These are phyloP conservation scores for Stagonosporopsis tanaceti DNA, from an alignment of 2,329 filamentous ascomycete genomes.

Conservation along the genomic window DNA sequence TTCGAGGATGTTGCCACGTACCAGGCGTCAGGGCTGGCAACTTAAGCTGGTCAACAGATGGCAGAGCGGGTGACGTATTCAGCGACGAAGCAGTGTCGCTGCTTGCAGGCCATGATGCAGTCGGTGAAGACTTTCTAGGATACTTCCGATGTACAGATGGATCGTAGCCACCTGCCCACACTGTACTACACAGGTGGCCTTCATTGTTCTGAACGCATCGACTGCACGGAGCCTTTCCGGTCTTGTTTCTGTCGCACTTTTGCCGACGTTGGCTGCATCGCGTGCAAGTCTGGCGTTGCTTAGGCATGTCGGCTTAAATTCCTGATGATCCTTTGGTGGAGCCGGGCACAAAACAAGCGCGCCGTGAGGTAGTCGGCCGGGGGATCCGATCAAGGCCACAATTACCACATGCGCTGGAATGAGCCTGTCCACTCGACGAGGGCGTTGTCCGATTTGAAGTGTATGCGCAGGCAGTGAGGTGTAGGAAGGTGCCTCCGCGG, in stretches of 20 bases:
- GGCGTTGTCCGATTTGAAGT: constrained; percentile 15
- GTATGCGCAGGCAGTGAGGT: constrained; percentile 7
- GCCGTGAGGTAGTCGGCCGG: not conserved
- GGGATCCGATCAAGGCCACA: constrained; percentile 1
- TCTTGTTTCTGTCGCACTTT: constrained; percentile 38
- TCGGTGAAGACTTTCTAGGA: constrained; percentile 21
- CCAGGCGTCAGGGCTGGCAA: constrained; percentile 16
- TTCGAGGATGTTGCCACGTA: not conserved
- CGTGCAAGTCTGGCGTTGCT: constrained; percentile 44
- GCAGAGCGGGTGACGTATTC: constrained; percentile 16
- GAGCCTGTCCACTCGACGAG: constrained; percentile 2
- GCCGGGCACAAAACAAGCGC: not conserved
- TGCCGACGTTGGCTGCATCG: constrained; percentile 41
- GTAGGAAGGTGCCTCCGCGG: not conserved
- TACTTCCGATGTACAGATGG: constrained; percentile 43
- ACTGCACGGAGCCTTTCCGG: constrained; percentile 33
- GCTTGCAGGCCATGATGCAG: constrained; percentile 14
- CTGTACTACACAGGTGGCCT: constrained; percentile 42
- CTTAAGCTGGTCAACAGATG: constrained; percentile 6
- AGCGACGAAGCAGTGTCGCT: constrained; percentile 22
- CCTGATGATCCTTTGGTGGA: constrained; percentile 3
- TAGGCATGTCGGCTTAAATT: constrained; percentile 36
- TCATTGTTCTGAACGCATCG: constrained; percentile 45
- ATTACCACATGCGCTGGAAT: constrained; percentile 2
- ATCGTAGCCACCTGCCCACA: constrained; percentile 46